These are phyloP conservation scores for Rhizopogon vinicolor DNA, from an alignment of 768 basidiomycete genomes.

Conservation along the genomic window DNA sequence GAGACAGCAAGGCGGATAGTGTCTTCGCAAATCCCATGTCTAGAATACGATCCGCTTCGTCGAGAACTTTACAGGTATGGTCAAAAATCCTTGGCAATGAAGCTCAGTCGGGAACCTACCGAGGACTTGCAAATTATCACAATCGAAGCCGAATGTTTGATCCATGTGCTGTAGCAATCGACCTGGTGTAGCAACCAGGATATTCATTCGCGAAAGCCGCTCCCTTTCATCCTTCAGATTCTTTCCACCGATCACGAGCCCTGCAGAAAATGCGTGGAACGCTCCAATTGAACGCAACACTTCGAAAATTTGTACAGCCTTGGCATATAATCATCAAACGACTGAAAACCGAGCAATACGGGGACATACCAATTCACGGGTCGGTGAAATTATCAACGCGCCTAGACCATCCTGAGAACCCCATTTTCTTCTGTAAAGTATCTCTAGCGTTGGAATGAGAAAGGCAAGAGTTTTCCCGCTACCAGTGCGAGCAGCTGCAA, in stretches of 20 bases:
- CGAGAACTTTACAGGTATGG: slow-evolving; percentile 51
- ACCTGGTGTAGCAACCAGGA: slow-evolving; percentile 96
- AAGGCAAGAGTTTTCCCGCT: slow-evolving; percentile 77
- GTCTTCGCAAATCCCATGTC: slow-evolving; percentile 95
- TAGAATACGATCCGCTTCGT: slow-evolving; percentile 94
- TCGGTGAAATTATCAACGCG: slow-evolving; percentile 90
- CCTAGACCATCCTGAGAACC: slow-evolving; percentile 74
- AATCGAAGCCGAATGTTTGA: slow-evolving; percentile 93
- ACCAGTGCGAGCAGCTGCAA: slow-evolving; percentile 67
- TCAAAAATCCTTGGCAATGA: slow-evolving; percentile 20
- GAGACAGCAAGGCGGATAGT: slow-evolving; percentile 83
- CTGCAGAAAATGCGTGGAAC: slow-evolving; percentile 89
- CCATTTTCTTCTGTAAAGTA: slow-evolving; percentile 63
- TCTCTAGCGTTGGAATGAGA: slow-evolving; percentile 62
- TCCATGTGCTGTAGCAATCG: slow-evolving; percentile 97
- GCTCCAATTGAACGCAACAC: slow-evolving; percentile 91
- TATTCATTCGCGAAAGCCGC: slow-evolving; percentile 90
- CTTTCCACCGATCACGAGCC: slow-evolving; percentile 95
- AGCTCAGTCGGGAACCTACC: slow-evolving; percentile 42
- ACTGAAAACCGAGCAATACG: not conserved
- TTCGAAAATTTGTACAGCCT: slow-evolving; percentile 99
- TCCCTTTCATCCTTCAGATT: slow-evolving; percentile 90
- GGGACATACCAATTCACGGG: slow-evolving; percentile 76
- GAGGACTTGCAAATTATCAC: slow-evolving; percentile 85
- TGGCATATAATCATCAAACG: not conserved